Base-by-base conservation (phyloP, 805 yeast genomes). In the Metschnikowia hibisci region DNA sequence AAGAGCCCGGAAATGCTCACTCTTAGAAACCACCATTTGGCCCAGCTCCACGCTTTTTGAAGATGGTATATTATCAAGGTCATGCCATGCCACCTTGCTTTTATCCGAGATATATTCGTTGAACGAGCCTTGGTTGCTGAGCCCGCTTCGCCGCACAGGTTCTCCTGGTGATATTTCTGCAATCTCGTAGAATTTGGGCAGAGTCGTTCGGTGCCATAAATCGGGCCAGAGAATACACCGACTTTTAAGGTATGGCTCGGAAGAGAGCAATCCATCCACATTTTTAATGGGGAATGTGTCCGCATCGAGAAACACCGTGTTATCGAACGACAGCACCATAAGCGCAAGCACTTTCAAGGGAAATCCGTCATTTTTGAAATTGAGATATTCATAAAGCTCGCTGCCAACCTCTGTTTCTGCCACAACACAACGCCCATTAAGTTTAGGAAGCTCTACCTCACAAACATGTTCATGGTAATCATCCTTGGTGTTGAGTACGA, bases 351-450 rank as follows among this genome's bases (percentile, higher is more conserved):
- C 60, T 46, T 71, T 71, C 43, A 61, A 51, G 44, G 67, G 75
- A 45, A 68, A 71, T 6, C 71, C 72, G 41, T 55, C 37, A 53
- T 52, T 23, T 43, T 54, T 16, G 34, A 58, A 50, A 40, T 53
- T 51, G 12, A 39, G 29, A 11, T 20, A 29, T 7, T 18, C 30
- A 29, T 44, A 51, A 9, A 79, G 73, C 6, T 68, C 69, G 14
- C 69, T 58, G 4, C 91, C 90, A 45, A 84, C 69, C 13, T 64
- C 61, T 3, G 62, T 61, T 12, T 67, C 63, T 45, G 74, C 57
- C 12, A 81, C 74, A 12, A 84, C 76, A 70, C 96, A 87, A 50
- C 71, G 73, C 4, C 83, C 91, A 46, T 80, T 76, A 44, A 82
- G 62, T 15, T 58, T 53, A 0, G 91, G 89, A 52, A 87, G 68